phyloP scores from a whole-genome alignment of 2,329 filamentous ascomycete species.

The Conoideocrella luteorostrata region DNA sequence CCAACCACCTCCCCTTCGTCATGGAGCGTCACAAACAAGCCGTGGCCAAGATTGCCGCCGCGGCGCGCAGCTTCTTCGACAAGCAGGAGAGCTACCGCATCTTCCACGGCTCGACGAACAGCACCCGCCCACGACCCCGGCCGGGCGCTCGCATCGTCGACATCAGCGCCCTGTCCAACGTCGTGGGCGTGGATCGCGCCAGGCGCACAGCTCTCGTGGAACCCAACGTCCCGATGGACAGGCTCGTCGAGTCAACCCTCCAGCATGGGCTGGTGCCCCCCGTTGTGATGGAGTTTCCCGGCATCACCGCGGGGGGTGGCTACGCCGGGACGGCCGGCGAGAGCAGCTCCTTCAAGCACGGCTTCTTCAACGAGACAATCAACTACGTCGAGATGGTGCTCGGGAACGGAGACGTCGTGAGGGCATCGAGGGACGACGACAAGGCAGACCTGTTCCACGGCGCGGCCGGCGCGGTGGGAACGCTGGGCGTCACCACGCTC shows the following conservation, averaged over 20 bases:
- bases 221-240: constrained; percentile 71
- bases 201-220: constrained; percentile 59
- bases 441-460: constrained; percentile 55
- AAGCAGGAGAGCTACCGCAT: constrained; percentile 60
- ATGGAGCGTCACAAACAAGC: constrained; percentile 47
- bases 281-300: constrained; percentile 71
- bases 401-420: constrained; percentile 57
- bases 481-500: constrained; percentile 60
- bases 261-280: constrained; percentile 61
- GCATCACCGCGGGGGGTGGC: constrained; percentile 67
- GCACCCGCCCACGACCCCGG: constrained; percentile 48
- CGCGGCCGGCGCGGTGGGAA: constrained; percentile 61
- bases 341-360: constrained; percentile 62
- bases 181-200: constrained; percentile 54
- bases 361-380: constrained; percentile 64
- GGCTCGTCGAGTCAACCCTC: constrained; percentile 59
- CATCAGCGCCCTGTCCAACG: constrained; percentile 57
- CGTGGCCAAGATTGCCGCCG: constrained; percentile 39
- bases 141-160: constrained; percentile 41
- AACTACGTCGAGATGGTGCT: constrained; percentile 62
- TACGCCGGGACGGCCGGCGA: constrained; percentile 67
- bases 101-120: constrained; percentile 72
- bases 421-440: constrained; percentile 34
- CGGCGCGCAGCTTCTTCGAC: constrained; percentile 42
- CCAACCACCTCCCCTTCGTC: neutral